Conservation (phyloP, 805 yeast genomes). For the Starmera pachycereana region DNA sequence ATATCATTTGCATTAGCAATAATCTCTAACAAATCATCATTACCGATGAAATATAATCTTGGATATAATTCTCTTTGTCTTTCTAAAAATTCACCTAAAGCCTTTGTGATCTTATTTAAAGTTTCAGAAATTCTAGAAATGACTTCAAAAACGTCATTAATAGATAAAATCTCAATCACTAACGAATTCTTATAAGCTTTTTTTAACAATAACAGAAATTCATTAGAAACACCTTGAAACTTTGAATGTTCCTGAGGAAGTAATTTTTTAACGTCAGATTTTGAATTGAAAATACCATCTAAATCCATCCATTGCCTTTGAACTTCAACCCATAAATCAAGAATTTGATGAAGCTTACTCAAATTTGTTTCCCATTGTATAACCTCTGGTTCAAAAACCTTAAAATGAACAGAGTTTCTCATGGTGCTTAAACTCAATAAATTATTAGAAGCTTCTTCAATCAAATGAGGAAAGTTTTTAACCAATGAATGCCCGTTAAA, state of each 20-base stretch:
- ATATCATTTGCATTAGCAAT: conserved; percentile 55
- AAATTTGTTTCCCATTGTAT: conserved; percentile 45
- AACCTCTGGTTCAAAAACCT: conserved; percentile 49
- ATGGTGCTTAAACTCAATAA: conserved; percentile 55
- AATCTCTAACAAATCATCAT: conserved; percentile 78
- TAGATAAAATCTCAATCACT: conserved; percentile 44
- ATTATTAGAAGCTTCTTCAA: conserved; percentile 50
- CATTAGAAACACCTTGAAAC: conserved; percentile 53
- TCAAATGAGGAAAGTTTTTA: conserved; percentile 55
- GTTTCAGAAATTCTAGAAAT: conserved; percentile 45
- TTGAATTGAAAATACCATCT: conserved; percentile 62
- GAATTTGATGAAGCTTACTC: conserved; percentile 35
- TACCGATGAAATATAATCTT: conserved; percentile 79
- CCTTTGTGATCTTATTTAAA: conserved; percentile 46
- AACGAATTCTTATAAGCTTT: conserved; percentile 35
- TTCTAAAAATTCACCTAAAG: conserved; percentile 72
- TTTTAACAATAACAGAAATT: conserved; percentile 42
- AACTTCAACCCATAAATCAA: conserved; percentile 71
- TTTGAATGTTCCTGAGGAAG: conserved; percentile 63
- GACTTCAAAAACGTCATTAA: conserved; percentile 35
- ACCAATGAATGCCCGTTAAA: conserved; percentile 48
- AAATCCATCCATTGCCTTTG: conserved; percentile 87
- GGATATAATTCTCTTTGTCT: conserved; percentile 70
- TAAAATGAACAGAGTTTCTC: conserved; percentile 56
- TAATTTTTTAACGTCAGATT: conserved; percentile 46